A percentile compares a stretch with the other conserved stretches of the same genome.
phyloP scores from a whole-genome alignment of 2,329 filamentous ascomycete genomes.

The Colletotrichum tamarilloi region DNA sequence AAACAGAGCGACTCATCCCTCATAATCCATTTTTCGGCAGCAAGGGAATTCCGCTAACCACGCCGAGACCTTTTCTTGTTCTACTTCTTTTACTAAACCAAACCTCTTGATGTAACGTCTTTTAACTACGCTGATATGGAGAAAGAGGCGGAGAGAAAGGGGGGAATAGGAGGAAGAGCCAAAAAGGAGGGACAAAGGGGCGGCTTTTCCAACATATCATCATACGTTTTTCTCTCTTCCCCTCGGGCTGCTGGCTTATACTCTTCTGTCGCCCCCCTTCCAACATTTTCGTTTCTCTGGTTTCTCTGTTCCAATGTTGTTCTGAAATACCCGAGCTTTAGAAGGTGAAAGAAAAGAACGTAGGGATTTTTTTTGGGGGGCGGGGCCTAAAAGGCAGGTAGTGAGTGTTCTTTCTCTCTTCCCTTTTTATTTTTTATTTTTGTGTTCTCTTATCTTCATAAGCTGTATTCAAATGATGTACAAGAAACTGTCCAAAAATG shows the following conservation, averaged over 20 bases:
- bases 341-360: conserved; percentile 32
- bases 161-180: neutral
- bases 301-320: conserved; percentile 24
- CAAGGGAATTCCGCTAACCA: neutral
- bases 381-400: neutral
- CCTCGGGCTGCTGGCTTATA: neutral
- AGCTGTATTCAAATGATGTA: conserved; percentile 35
- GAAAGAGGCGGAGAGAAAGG: conserved; percentile 1
- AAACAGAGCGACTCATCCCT: neutral
- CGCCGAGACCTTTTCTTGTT: conserved; percentile 7
- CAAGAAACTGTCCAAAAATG: conserved; percentile 24
- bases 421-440: neutral
- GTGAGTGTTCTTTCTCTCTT: conserved; percentile 15
- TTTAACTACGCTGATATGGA: conserved; percentile 18
- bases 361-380: conserved; percentile 6
- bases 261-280: neutral
- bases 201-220: conserved; percentile 5
- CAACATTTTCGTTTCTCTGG: conserved; percentile 5
- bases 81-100: conserved; percentile 3
- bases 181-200: neutral
- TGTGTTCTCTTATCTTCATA: conserved; percentile 23
- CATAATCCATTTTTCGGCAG: neutral
- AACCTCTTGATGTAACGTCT: conserved; percentile 22
- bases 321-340: conserved; percentile 38
- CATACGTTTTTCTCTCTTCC: neutral